A percentile compares a stretch with the other conserved stretches of the same genome.
phyloP scores from a whole-genome alignment of 169 alveolate species.

The Plasmodium billcollinsi region DNA sequence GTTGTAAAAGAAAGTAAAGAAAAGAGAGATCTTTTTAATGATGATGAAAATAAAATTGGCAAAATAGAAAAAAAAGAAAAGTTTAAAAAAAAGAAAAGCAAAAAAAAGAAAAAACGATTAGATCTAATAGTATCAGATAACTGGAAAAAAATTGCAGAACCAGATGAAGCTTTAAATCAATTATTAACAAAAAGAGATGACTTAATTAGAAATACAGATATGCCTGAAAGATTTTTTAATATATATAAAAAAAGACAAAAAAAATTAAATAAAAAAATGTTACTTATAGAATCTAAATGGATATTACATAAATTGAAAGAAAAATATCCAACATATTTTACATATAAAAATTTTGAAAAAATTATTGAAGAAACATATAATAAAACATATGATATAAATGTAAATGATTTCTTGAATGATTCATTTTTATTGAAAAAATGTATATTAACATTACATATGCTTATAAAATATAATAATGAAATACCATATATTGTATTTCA shows the following conservation, averaged over 20 bases:
- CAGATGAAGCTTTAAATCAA: constrained; percentile 83
- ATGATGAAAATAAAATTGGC: constrained; percentile 24
- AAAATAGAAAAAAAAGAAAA: constrained; percentile 17
- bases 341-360: constrained; percentile 76
- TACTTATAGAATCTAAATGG: constrained; percentile 85
- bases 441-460: constrained; percentile 82
- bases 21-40: background rate
- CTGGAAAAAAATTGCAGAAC: constrained; percentile 78
- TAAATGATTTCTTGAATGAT: constrained; percentile 48
- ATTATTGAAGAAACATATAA: constrained; percentile 76
- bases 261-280: constrained; percentile 75
- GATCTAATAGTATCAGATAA: constrained; percentile 6
- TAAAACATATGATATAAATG: constrained; percentile 72
- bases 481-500: constrained; percentile 86
- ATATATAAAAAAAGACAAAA: constrained; percentile 34
- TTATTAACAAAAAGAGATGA: constrained; percentile 82
- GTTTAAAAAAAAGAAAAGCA: constrained; percentile 8
- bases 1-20: constrained; percentile 14
- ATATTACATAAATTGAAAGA: constrained; percentile 76
- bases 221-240: constrained; percentile 83
- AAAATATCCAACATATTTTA: constrained; percentile 83
- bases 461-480: constrained; percentile 85
- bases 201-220: constrained; percentile 78
- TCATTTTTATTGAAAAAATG: constrained; percentile 58
- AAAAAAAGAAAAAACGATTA: constrained; percentile 22